Evolutionary conservation across 345 rosid species (phyloP).

Genomic region (Eucalyptus sideroxylon): DNA sequence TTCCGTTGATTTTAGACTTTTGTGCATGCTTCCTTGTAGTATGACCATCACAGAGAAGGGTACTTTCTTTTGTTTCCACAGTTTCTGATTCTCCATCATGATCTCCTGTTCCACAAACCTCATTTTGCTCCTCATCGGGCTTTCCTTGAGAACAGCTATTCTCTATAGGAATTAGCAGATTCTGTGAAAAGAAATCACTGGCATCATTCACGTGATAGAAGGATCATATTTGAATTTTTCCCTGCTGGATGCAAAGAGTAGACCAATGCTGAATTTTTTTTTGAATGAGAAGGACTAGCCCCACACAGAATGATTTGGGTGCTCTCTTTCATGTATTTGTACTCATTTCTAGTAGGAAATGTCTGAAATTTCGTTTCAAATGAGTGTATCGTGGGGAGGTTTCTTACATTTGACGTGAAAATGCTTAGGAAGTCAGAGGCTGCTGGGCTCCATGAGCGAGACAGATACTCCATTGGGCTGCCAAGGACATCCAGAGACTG

Average conservation of each 20-base stretch:
- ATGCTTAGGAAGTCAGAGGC: conserved; percentile 1
- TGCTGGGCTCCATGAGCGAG: conserved; percentile 9
- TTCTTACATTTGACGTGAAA: conserved; percentile 1
- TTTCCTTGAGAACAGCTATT: background rate
- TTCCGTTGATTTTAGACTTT: background rate
- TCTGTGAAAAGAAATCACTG: background rate
- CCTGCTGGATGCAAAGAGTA: background rate
- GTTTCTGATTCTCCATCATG: background rate
- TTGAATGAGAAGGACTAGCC: background rate
- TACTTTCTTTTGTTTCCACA: background rate
- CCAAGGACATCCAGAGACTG: background rate
- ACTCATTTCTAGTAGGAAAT: background rate
- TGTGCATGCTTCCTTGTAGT: background rate
- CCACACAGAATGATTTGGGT: background rate
- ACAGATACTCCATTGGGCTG: conserved; percentile 8
- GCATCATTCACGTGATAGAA: background rate
- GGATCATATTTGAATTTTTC: background rate
- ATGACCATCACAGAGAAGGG: background rate
- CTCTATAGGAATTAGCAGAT: background rate
- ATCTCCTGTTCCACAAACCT: background rate
- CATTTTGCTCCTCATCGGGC: background rate
- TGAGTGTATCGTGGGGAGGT: background rate
- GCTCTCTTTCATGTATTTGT: background rate
- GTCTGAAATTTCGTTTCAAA: background rate
- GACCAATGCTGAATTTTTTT: background rate